Percentiles rank a stretch among this genome's conserved stretches.
Conservation (phyloP, 1,284 basidiomycete species). For the Cronartium quercuum region DNA sequence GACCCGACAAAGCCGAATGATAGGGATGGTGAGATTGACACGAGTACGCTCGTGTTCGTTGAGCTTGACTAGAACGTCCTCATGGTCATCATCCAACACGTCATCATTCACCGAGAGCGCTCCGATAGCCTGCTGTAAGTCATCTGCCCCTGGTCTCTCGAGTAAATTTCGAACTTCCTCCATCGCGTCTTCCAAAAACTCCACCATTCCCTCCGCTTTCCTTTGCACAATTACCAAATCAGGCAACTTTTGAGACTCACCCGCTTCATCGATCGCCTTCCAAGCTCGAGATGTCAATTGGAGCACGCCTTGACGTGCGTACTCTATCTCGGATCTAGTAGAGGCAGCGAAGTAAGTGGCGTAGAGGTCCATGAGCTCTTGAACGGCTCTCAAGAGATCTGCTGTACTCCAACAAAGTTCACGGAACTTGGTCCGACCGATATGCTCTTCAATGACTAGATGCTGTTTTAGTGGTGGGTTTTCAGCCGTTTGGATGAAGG, state of each 20-base stretch:
- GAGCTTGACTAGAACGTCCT: neutral
- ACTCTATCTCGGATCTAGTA: neutral
- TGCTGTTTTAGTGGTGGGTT: neutral
- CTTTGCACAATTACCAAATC: neutral
- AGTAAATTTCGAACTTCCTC: neutral
- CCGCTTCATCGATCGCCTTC: neutral
- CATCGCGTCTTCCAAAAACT: neutral
- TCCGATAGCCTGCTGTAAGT: too few relatives aligned
- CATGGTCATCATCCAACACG: too few relatives aligned
- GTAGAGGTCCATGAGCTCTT: too few relatives aligned
- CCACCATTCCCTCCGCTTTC: neutral
- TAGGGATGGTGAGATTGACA: neutral
- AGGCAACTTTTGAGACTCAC: neutral
- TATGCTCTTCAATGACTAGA: too few relatives aligned
- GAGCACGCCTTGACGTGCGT: neutral
- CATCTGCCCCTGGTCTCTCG: neutral
- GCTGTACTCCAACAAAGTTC: too few relatives aligned
- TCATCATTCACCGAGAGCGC: too few relatives aligned
- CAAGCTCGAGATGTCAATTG: neutral
- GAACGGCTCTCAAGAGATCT: too few relatives aligned
- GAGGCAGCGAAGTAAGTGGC: too few relatives aligned
- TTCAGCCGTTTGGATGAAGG: neutral
- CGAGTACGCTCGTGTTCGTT: neutral
- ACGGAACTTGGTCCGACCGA: too few relatives aligned
- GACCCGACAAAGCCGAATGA: neutral